Conservation (phyloP, 2,329 filamentous ascomycete species). For the Cytospora schulzeri region DNA sequence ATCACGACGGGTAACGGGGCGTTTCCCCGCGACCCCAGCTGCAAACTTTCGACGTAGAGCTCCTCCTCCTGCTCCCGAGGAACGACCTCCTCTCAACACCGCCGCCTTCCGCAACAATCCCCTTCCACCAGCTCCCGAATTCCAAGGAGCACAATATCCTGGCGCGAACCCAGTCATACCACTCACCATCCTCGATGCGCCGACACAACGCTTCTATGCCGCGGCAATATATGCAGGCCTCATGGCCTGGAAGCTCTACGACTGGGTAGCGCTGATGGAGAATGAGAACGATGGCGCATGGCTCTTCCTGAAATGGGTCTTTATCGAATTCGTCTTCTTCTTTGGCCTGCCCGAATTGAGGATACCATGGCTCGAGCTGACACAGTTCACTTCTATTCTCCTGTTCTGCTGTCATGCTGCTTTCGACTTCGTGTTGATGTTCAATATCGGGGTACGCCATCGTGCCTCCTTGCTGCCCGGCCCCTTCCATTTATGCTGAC, state of each 20-base stretch:
- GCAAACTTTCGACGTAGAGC: constrained; percentile 28
- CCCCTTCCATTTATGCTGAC: constrained; percentile 12
- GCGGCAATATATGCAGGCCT: constrained; percentile 76
- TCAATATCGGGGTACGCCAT: constrained; percentile 72
- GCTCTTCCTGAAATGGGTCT: constrained; percentile 91
- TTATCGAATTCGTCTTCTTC: constrained; percentile 82
- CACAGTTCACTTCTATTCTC: constrained; percentile 69
- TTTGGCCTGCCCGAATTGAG: constrained; percentile 84
- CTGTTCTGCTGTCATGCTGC: constrained; percentile 73
- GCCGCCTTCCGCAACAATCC: neutral
- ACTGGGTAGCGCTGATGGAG: constrained; percentile 77
- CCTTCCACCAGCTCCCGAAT: constrained; percentile 44
- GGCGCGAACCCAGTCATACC: constrained; percentile 71
- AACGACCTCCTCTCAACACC: constrained; percentile 9
- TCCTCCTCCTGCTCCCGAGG: constrained; percentile 22
- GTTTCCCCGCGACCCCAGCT: constrained; percentile 28
- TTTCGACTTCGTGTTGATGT: constrained; percentile 87
- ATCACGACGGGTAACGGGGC: constrained; percentile 27
- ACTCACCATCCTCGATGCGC: constrained; percentile 79
- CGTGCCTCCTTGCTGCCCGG: neutral
- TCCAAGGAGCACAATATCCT: constrained; percentile 42
- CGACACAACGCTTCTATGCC: constrained; percentile 86
- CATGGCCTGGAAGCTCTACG: constrained; percentile 82
- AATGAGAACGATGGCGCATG: constrained; percentile 86
- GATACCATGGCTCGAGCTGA: constrained; percentile 97